A percentile compares a stretch with the other conserved stretches of the same genome.
Evolutionary conservation across 805 yeast genomes (phyloP).

Genomic region (Metschnikowia amazonensis): DNA sequence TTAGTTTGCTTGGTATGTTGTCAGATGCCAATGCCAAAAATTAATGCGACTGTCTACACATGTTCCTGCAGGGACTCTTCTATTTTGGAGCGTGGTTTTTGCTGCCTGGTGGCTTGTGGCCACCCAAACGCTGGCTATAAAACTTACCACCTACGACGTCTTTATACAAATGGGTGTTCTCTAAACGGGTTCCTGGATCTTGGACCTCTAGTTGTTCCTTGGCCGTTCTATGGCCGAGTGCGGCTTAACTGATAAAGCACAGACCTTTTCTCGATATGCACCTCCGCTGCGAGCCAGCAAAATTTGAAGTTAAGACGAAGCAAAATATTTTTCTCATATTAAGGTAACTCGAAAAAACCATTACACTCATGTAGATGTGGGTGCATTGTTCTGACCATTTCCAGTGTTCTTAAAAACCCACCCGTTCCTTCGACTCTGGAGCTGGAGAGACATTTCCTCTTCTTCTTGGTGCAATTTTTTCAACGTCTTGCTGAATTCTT

Average conservation of each 20-base stretch:
- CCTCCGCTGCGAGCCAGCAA: background rate
- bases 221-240: background rate
- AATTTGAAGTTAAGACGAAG: background rate
- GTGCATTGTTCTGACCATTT: background rate
- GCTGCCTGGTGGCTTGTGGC: background rate
- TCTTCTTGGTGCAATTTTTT: conserved; percentile 27
- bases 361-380: background rate
- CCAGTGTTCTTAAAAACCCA: conserved; percentile 30
- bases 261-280: background rate
- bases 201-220: background rate
- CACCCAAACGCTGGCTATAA: background rate
- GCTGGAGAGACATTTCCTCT: conserved; percentile 9
- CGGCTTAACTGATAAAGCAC: conserved; percentile 2
- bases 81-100: background rate
- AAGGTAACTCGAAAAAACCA: background rate
- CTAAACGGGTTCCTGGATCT: background rate
- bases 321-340: too few species aligned
- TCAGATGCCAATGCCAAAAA: conserved; percentile 1
- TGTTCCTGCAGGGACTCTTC: conserved; percentile 1
- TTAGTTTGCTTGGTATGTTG: conserved; percentile 1
- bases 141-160: background rate
- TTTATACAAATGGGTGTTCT: background rate
- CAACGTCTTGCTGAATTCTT: conserved; percentile 30
- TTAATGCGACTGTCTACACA: conserved; percentile 1
- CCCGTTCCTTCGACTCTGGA: conserved; percentile 20